These are phyloP conservation scores for Pseudocercospora macadamiae DNA, from an alignment of 2,329 filamentous ascomycete genomes.

Conservation along the genomic window DNA sequence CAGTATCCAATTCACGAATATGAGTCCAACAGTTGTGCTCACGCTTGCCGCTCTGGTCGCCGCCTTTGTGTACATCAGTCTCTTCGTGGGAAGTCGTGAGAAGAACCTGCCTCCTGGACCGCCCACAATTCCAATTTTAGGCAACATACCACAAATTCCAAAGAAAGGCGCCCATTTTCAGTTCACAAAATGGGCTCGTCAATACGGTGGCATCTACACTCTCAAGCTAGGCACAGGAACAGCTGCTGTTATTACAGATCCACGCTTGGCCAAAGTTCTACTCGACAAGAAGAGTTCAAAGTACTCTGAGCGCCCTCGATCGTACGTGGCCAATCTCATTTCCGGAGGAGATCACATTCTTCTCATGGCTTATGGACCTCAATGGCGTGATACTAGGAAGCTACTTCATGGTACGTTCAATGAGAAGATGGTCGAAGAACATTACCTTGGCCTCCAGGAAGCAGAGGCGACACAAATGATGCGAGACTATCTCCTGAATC, in stretches of 20 bases:
- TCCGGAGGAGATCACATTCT: slow-evolving; percentile 52
- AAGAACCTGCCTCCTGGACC: slow-evolving; percentile 40
- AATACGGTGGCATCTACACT: slow-evolving; percentile 36
- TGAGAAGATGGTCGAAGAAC: slow-evolving; percentile 49
- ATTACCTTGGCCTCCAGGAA: slow-evolving; percentile 48
- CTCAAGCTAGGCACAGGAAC: slow-evolving; percentile 48
- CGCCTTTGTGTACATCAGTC: slow-evolving; percentile 20
- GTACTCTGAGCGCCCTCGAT: slow-evolving; percentile 44
- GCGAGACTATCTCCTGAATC: slow-evolving; percentile 46
- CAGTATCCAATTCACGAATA: background rate
- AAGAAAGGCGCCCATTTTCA: slow-evolving; percentile 37
- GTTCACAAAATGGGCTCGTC: slow-evolving; percentile 34
- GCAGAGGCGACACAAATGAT: slow-evolving; percentile 56
- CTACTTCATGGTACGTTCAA: slow-evolving; percentile 48
- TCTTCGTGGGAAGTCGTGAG: slow-evolving; percentile 26
- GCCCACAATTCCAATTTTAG: slow-evolving; percentile 47
- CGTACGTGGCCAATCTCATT: slow-evolving; percentile 50
- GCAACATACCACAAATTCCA: slow-evolving; percentile 47
- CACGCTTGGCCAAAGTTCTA: slow-evolving; percentile 46
- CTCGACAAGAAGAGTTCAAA: slow-evolving; percentile 51
- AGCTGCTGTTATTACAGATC: slow-evolving; percentile 47
- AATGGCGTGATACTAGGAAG: slow-evolving; percentile 53
- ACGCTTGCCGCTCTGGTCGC: slow-evolving; percentile 12
- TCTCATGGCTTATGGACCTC: slow-evolving; percentile 50
- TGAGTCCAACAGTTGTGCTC: slow-evolving; percentile 6